Evolutionary conservation across 2,329 filamentous ascomycete species (phyloP).

Genomic region (Amesomyces nigricolor): DNA sequence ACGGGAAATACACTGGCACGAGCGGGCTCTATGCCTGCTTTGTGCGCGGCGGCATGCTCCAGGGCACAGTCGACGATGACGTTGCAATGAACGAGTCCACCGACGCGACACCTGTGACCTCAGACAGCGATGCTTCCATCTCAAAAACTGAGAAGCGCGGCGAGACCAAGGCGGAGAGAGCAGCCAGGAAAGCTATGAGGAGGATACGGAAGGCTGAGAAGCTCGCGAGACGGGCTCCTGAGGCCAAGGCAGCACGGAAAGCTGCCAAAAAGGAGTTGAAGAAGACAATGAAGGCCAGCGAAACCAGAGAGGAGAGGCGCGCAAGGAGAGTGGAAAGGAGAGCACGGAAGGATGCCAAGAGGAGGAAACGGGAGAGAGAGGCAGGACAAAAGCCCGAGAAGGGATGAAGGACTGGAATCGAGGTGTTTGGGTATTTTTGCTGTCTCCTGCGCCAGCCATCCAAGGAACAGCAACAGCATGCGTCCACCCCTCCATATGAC

Average conservation of each 20-base stretch:
- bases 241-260: constrained; percentile 29
- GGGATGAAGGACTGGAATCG: constrained; percentile 8
- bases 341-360: constrained; percentile 40
- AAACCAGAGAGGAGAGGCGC: constrained; percentile 41
- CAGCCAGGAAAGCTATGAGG: constrained; percentile 24
- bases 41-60: constrained; percentile 71
- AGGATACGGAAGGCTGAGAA: constrained; percentile 25
- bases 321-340: constrained; percentile 43
- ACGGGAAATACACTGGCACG: constrained; percentile 53
- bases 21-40: constrained; percentile 76
- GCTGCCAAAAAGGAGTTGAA: constrained; percentile 34
- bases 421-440: neutral
- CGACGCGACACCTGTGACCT: constrained; percentile 22
- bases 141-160: constrained; percentile 31
- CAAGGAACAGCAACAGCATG: neutral
- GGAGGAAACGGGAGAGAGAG: constrained; percentile 19
- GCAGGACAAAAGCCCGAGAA: neutral
- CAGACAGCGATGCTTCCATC: constrained; percentile 4
- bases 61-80: constrained; percentile 56
- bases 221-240: constrained; percentile 25
- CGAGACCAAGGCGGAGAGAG: constrained; percentile 35
- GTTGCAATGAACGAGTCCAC: constrained; percentile 21
- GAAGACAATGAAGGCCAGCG: constrained; percentile 30
- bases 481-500: neutral
- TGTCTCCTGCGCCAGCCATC: neutral